Evolutionary conservation across 495 filamentous ascomycete species (phyloP), one percentile per base, ranked within the genome.

Genomic region (Staphylotrichum longicolle): DNA sequence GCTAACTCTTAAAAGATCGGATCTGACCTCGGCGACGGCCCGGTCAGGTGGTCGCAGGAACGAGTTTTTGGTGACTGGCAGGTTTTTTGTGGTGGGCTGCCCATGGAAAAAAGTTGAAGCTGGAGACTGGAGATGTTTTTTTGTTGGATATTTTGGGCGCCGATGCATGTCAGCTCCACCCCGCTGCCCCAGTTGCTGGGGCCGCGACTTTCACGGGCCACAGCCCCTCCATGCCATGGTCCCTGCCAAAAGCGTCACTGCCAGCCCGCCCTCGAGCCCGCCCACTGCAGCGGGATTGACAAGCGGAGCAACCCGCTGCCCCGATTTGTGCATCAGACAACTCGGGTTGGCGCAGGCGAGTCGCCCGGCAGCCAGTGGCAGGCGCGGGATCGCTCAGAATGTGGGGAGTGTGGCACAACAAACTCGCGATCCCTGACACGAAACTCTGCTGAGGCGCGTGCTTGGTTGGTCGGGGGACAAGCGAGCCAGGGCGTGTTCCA

Each of bases 361-460:
- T 59, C 53, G 20, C 39, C 46, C 46, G 47, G 50, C 45, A 50
- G 51, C 59, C 67, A 66, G 35, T 59, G 37, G 54, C 48, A 51
- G 33, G 33, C 45, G 40, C 53, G 44, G 39, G 54, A 52, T 48
- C 27, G 51, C 11, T 5, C 34, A 20, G 56, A 55, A 46, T 58
- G 55, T 51, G 54, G 35, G 46, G 60, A 57, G 47, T 61, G 57
- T 58, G 63, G 54, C 59, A 65, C 58, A 58, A 57, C 12, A 55
- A 54, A 54, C 41, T 33, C 45, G 10, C 37, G 7, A 60, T 44
- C 48, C 58, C 55, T 53, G 57, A 64, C 69, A 65, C 72, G 66
- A 72, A 71, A 74, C 70, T 58, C 39, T 63, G 45, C 48, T 67
- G 68, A 69, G 61, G 70, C 68, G 65, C 64, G 68, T 44, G n/a